These are phyloP conservation scores for Aspergillus mulundensis DNA, from an alignment of 495 filamentous ascomycete species.

Conservation along the genomic window DNA sequence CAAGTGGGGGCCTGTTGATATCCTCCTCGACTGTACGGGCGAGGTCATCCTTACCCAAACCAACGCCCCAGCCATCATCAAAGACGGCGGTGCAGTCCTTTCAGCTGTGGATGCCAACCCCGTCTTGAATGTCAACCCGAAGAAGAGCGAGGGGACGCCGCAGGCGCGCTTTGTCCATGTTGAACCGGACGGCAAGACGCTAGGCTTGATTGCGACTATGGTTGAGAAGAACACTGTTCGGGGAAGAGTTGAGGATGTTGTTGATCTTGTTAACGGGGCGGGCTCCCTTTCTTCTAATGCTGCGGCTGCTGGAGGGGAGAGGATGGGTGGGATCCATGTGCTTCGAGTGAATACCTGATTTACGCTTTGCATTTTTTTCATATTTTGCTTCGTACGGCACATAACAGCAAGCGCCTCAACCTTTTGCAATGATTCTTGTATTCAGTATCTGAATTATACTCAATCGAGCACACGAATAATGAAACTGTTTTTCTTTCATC, in stretches of 20 bases:
- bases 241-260: conserved; percentile 28
- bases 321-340: conserved; percentile 33
- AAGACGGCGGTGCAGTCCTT: conserved; percentile 32
- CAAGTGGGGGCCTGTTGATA: conserved; percentile 34
- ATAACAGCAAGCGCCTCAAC: too few species aligned
- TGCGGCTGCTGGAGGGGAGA: conserved; percentile 23
- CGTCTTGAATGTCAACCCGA: conserved; percentile 13
- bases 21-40: conserved; percentile 39
- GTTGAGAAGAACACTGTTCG: conserved; percentile 31
- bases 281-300: conserved; percentile 28
- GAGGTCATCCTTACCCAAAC: conserved; percentile 29
- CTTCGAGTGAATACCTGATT: conserved; percentile 28
- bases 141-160: conserved; percentile 18
- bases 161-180: conserved; percentile 36
- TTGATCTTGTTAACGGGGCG: conserved; percentile 30
- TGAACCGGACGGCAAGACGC: conserved; percentile 30
- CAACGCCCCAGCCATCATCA: conserved; percentile 32
- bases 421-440: too few species aligned
- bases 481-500: too few species aligned
- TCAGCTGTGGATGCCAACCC: conserved; percentile 34
- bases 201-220: conserved; percentile 30
- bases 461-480: too few species aligned
- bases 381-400: neutral
- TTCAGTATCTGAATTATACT: too few species aligned
- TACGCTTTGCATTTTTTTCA: neutral